phyloP scores from a whole-genome alignment of 345 rosid genomes.

The Syzygium jambos region DNA sequence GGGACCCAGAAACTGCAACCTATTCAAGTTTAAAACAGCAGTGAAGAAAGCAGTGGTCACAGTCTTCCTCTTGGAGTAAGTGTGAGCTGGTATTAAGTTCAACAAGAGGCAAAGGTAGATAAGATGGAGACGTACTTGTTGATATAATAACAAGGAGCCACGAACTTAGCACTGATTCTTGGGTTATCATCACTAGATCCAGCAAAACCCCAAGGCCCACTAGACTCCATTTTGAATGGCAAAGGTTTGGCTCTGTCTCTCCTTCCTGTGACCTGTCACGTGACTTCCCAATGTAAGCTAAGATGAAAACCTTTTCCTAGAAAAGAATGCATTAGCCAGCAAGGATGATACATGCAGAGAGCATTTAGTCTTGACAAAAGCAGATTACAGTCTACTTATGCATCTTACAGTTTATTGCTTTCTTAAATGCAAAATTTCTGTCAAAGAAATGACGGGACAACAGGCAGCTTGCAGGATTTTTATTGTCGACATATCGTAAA shows the following conservation, averaged over 20 bases:
- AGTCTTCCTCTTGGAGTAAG: background rate
- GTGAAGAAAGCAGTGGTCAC: background rate
- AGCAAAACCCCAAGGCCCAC: constrained; percentile 85
- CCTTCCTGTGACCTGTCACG: constrained; percentile 84
- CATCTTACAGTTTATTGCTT: background rate
- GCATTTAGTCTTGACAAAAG: background rate
- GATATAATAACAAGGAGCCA: constrained; percentile 83
- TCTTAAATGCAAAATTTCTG: background rate
- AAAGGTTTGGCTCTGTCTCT: constrained; percentile 96
- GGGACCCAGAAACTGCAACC: background rate
- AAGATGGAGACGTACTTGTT: constrained; percentile 49
- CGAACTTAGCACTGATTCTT: constrained; percentile 64
- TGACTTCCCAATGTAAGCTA: background rate
- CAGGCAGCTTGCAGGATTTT: background rate
- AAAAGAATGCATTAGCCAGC: background rate
- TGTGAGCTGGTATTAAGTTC: background rate
- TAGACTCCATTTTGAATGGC: constrained; percentile 72
- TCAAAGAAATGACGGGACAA: background rate
- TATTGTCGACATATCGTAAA: background rate
- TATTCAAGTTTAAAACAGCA: background rate
- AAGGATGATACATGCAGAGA: background rate
- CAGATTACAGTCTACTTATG: background rate
- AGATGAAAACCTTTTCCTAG: background rate
- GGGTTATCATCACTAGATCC: constrained; percentile 89
- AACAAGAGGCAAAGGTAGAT: background rate